These are phyloP conservation scores for Bocquillonia castaneifolia DNA, from an alignment of 441 rosid genomes.

Conservation along the genomic window DNA sequence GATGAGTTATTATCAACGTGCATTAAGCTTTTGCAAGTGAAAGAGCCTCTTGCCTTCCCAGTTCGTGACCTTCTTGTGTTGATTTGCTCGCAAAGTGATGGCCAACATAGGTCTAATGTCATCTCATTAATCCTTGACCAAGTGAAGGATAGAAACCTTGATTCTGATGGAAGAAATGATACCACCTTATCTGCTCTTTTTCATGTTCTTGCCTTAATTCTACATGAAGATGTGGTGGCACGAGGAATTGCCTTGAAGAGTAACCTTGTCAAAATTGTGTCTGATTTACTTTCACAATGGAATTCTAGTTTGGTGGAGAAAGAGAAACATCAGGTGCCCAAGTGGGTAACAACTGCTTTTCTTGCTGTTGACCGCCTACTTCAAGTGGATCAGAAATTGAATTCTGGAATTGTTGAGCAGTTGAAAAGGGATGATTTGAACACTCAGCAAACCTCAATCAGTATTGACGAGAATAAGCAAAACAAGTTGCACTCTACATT, in stretches of 20 bases:
- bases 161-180: slow-evolving; percentile 49
- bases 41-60: slow-evolving; percentile 86
- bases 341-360: slow-evolving; percentile 97
- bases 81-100: slow-evolving; percentile 87
- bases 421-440: slow-evolving; percentile 49
- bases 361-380: slow-evolving; percentile 89
- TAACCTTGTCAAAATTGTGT: slow-evolving; percentile 69
- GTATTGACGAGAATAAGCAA: slow-evolving; percentile 68
- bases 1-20: slow-evolving; percentile 87
- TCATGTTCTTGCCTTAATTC: slow-evolving; percentile 91
- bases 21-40: slow-evolving; percentile 83
- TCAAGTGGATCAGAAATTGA: slow-evolving; percentile 80
- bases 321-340: slow-evolving; percentile 60
- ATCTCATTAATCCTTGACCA: slow-evolving; percentile 71
- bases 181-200: slow-evolving; percentile 60
- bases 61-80: slow-evolving; percentile 83
- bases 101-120: slow-evolving; percentile 74
- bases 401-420: slow-evolving; percentile 67
- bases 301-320: slow-evolving; percentile 46
- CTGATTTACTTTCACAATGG: slow-evolving; percentile 77
- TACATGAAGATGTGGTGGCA: slow-evolving; percentile 77
- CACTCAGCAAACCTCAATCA: slow-evolving; percentile 43
- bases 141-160: slow-evolving; percentile 55
- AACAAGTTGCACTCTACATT: slow-evolving; percentile 51
- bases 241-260: slow-evolving; percentile 73